Conservation (phyloP, 805 yeast genomes). For the Sporopachydermia lactativora region DNA sequence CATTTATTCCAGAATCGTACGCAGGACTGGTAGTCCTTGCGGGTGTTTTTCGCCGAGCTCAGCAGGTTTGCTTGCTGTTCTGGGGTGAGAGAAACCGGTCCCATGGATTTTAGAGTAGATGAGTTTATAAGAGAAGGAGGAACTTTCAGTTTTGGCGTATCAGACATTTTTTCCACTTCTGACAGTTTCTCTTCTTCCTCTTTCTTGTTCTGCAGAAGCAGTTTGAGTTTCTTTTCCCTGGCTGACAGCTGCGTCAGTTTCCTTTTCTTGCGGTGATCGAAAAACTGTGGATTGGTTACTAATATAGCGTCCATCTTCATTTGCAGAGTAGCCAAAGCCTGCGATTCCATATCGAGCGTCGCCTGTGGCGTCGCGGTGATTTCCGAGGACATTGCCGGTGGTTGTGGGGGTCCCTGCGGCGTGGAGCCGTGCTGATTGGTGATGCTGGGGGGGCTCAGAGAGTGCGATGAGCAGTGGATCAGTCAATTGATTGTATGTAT, state of each 20-base stretch:
- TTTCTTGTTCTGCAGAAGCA: not conserved
- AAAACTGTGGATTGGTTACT: not conserved
- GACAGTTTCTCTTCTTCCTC: not conserved
- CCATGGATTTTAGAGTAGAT: not conserved
- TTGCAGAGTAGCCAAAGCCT: not conserved
- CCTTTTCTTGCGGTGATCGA: constrained; percentile 1
- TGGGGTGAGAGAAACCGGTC: not conserved
- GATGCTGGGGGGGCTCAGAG: not conserved
- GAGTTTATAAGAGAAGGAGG: not conserved
- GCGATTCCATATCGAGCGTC: not conserved
- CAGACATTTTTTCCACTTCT: not conserved
- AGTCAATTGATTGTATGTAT: too few species aligned
- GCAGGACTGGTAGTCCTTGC: constrained; percentile 1
- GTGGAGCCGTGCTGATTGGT: not conserved
- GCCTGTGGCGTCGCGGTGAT: not conserved
- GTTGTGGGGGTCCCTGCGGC: not conserved
- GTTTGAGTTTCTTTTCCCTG: not conserved
- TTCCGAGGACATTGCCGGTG: not conserved
- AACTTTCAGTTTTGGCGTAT: not conserved
- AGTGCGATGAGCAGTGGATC: too few species aligned
- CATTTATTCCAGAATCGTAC: not conserved
- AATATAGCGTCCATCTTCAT: not conserved
- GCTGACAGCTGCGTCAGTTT: constrained; percentile 1
- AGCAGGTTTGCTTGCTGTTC: constrained; percentile 1
- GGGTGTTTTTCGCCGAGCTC: not conserved